A percentile compares a stretch with the other conserved stretches of the same genome.
These are phyloP conservation scores for Glebionis coronaria DNA, from an alignment of 129 eudicot genomes.

Conservation along the genomic window DNA sequence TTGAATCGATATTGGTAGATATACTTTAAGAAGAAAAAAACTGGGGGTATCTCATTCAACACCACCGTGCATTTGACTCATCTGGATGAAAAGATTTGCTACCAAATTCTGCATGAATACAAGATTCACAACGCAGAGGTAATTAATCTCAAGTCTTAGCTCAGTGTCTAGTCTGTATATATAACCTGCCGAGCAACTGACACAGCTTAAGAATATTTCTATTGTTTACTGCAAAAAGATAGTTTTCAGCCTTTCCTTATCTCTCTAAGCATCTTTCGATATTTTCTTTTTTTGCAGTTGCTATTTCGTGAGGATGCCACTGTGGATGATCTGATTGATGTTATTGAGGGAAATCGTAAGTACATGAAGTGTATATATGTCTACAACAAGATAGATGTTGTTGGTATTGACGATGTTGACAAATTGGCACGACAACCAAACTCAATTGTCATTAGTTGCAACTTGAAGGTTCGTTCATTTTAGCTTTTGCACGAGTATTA, in stretches of 20 bases:
- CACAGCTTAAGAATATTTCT: too few species aligned
- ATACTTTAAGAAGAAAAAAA: slow-evolving; percentile 95
- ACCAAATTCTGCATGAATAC: slow-evolving; percentile 96
- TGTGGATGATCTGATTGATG: slow-evolving; percentile 98
- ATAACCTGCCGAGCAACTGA: too few species aligned
- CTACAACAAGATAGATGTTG: slow-evolving; percentile 98
- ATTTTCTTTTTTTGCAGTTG: slow-evolving; percentile 39
- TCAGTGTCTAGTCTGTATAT: slow-evolving; percentile 1
- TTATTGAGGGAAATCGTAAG: slow-evolving; percentile 98
- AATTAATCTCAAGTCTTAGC: slow-evolving; percentile 32
- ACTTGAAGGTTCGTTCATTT: slow-evolving; percentile 54
- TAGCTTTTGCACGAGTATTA: background rate
- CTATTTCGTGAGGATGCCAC: slow-evolving; percentile 99
- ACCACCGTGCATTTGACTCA: slow-evolving; percentile 84
- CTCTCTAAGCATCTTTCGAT: too few species aligned
- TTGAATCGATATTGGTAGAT: slow-evolving; percentile 50
- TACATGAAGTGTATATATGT: slow-evolving; percentile 96
- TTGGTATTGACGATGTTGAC: slow-evolving; percentile 99
- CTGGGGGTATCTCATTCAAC: slow-evolving; percentile 99
- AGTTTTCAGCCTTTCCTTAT: too few species aligned
- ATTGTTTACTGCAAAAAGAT: too few species aligned
- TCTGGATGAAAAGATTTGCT: slow-evolving; percentile 96
- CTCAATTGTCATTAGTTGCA: slow-evolving; percentile 96
- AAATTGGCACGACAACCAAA: slow-evolving; percentile 87
- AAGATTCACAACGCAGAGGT: slow-evolving; percentile 99